phyloP scores from a whole-genome alignment of 2,329 filamentous ascomycete species.

The Madurella fahalii region DNA sequence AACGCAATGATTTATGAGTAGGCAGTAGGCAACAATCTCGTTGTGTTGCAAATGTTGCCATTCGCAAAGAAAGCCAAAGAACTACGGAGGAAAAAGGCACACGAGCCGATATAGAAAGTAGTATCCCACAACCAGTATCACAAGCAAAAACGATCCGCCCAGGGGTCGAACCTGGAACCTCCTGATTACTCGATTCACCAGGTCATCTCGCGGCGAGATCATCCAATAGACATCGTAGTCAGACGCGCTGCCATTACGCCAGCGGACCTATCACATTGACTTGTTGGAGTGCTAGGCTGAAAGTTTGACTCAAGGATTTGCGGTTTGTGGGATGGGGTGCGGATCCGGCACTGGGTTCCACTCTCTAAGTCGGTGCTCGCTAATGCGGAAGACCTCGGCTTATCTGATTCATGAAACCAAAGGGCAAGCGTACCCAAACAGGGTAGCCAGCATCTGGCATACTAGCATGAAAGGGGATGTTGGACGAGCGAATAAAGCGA shows the following conservation, averaged over 20 bases:
- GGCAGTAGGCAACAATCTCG: no score
- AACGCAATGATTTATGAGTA: no score
- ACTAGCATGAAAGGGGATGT: no score
- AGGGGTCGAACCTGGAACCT: conserved; percentile 20
- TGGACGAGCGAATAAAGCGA: no score
- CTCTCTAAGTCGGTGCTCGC: neutral
- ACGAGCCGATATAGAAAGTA: neutral
- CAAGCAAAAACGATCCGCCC: conserved; percentile 9
- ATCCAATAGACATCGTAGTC: conserved; percentile 9
- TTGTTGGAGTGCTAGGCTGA: neutral
- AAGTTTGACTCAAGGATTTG: neutral
- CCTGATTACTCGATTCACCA: conserved; percentile 7
- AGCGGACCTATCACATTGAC: conserved; percentile 7
- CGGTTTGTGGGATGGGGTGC: neutral
- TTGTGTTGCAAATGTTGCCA: no score
- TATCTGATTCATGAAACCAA: no score
- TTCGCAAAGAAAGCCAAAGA: no score
- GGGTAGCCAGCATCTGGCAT: no score
- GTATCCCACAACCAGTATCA: no score
- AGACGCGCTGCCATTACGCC: conserved; percentile 16
- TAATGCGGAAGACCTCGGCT: no score
- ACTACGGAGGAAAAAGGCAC: neutral
- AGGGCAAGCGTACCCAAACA: no score
- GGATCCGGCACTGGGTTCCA: neutral
- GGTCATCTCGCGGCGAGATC: neutral